Percentiles rank a stretch among this genome's conserved stretches.
Evolutionary conservation across 225 moss, liverwort and hornwort genomes (phyloP).

Genomic region (Ulota crispa): DNA sequence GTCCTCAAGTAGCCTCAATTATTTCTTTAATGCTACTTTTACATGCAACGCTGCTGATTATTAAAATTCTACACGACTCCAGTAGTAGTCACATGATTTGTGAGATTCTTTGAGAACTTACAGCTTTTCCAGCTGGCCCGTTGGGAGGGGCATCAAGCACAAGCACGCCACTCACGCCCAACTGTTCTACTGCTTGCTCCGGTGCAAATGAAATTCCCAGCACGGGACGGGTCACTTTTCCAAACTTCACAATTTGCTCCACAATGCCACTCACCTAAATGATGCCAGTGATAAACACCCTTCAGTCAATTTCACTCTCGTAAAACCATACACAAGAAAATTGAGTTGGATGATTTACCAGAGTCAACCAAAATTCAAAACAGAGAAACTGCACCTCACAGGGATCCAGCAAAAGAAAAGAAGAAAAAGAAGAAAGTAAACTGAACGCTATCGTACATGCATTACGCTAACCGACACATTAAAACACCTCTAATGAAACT

Average conservation of each 20-base stretch:
- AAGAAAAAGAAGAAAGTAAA: background rate
- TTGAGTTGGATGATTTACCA: background rate
- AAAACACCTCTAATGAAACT: too few species aligned
- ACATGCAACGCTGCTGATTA: too few species aligned
- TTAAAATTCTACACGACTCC: too few species aligned
- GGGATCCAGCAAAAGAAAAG: background rate
- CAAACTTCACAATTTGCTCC: slow-evolving; percentile 93
- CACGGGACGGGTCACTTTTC: slow-evolving; percentile 93
- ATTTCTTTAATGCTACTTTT: too few species aligned
- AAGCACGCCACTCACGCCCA: slow-evolving; percentile 93
- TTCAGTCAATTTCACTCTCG: background rate
- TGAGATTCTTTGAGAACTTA: slow-evolving; percentile 36
- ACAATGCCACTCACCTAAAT: slow-evolving; percentile 91
- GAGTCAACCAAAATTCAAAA: background rate
- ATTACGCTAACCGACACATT: background rate
- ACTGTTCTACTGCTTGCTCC: slow-evolving; percentile 94
- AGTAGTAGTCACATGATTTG: too few species aligned
- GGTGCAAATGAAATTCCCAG: slow-evolving; percentile 98
- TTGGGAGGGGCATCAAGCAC: slow-evolving; percentile 92
- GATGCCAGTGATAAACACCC: background rate
- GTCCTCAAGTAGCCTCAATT: too few species aligned
- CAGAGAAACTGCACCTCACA: background rate
- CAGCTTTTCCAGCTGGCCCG: slow-evolving; percentile 97
- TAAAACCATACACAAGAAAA: background rate
- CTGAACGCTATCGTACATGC: background rate